Base-by-base conservation (phyloP, 371 early-diverging fungal genomes). In the Saksenaea oblongispora region DNA sequence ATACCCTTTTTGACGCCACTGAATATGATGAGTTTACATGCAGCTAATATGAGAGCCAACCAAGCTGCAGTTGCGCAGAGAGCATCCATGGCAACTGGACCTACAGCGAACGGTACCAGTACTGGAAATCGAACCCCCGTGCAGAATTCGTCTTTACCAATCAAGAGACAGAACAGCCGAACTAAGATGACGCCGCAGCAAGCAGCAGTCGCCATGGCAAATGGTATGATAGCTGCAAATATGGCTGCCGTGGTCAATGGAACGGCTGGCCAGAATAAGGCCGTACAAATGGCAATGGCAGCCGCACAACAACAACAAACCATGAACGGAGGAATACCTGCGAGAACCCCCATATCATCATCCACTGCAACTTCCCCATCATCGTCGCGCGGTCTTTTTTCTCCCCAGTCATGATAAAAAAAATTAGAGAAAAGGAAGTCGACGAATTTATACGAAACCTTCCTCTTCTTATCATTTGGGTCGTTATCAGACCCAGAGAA, bases 191-290 rank as follows among this genome's bases (percentile, higher is more conserved):
- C 80, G 13, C 76, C 80, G 34, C 78, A 80, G 39, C 74, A 80
- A 57, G 74, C 75, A 11, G 73, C 78, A 34, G 70, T 75, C 2
- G 78, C 75, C 1, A 80, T 80, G 80, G 76, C 78, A 3, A 80
- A 75, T 55, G 74, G 74, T 35, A 80, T 80, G 76, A 75, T 80
- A 47, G 74, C 74, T 39, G 78, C 78, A 10, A 80, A 77, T 63
- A 72, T 80, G 69, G 74, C 78, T 47, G 80, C 81, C 5, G 77
- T 63, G 4, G 74, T 75, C n/a, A 73, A 73, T 11, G 64, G 65
- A 10, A 62, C 61, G 7, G 59, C 61, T 42, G 67, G 62, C 17
- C 66, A 69, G 31, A 74, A 76, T 31, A 64, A 71, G 4, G 74
- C 73, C 53, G 72, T 75, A 61, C 75, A 75, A 42, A 66, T 76